Base-by-base conservation (phyloP, 768 basidiomycete genomes). In the Lactarius hengduanensis region DNA sequence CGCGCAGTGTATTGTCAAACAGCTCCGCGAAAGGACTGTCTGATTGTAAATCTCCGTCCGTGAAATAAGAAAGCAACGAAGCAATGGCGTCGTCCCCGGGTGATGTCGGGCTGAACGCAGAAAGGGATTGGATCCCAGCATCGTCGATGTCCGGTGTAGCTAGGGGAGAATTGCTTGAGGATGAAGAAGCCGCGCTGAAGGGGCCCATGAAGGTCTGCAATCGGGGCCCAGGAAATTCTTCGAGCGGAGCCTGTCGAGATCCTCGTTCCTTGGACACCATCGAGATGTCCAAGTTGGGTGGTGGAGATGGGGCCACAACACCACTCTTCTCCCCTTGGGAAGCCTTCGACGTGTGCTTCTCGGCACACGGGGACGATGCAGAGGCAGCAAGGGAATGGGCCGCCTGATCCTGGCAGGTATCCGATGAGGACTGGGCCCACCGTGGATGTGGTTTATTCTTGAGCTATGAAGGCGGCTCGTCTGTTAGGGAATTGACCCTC, bases 401-500 rank as follows among this genome's bases (percentile, higher is more conserved):
- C 56, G 57, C 26, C 30, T 57, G 57, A 22, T 55, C 58, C 28
- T 70, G 63, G 22, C 28, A 47, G 10, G 38, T n/a, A n/a, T 63
- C 54, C 26, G 54, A 62, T 30, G 20, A 41, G 11, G 40, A 38
- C 66, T 76, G 76, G 5, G 72, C 72, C 87, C 86, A 89, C 36
- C 86, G 83, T 22, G 87, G 87, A 72, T 88, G 85, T 10, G 88
- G 87, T 70, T 88, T 89, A 68, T 89, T 87, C 74, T 89, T 89
- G 64, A 92, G 74, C 85, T 92, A 61, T 47, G 55, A 18, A 45
- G 13, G 26, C 18, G 6, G 57, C 32, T 16, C 43, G 8, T 47
- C n/a, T 32, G 53, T 69, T 11, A 64, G 59, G 47, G 15, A 8
- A 30, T 16, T 43, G 18, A n/a, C 38, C 11, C 54, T 18, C 22